Percentiles rank a stretch among this genome's conserved stretches.
phyloP scores from a whole-genome alignment of 176 grass and related monocot species.

The Cymbopogon citratus region DNA sequence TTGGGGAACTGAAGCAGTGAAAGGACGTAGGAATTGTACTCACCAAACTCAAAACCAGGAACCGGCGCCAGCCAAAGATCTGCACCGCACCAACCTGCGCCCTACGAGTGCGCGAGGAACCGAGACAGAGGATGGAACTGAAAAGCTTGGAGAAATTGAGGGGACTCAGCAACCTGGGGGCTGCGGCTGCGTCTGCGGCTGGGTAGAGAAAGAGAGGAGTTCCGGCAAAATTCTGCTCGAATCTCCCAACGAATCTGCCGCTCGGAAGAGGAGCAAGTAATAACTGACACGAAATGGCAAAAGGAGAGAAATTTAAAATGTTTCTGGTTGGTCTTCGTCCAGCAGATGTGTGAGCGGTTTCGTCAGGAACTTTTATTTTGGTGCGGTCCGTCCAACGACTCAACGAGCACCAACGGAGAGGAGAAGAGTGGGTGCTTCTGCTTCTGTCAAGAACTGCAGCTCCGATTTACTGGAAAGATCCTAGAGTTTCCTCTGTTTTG shows the following conservation, averaged over 20 bases:
- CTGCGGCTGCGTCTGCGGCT: no score
- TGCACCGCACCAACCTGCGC: neutral
- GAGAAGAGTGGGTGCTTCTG: neutral
- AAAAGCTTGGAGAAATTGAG: conserved; percentile 8
- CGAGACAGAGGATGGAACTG: neutral
- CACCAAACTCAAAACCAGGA: neutral
- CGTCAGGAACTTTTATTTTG: neutral
- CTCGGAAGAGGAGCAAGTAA: neutral
- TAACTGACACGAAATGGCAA: conserved; percentile 21
- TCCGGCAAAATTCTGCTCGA: neutral
- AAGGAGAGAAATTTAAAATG: neutral
- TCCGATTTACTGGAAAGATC: neutral
- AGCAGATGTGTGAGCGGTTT: neutral
- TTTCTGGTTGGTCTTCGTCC: neutral
- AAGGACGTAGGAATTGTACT: neutral
- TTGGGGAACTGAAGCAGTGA: neutral
- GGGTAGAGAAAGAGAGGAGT: neutral
- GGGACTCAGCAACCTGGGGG: neutral
- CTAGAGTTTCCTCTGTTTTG: neutral
- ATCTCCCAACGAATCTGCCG: neutral
- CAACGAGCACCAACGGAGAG: neutral
- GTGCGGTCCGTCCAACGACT: neutral
- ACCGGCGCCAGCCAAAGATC: conserved; percentile 11
- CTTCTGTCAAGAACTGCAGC: neutral
- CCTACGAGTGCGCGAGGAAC: neutral